These are phyloP conservation scores for Trifolium dubium DNA, from an alignment of 306 rosid species.

Conservation along the genomic window DNA sequence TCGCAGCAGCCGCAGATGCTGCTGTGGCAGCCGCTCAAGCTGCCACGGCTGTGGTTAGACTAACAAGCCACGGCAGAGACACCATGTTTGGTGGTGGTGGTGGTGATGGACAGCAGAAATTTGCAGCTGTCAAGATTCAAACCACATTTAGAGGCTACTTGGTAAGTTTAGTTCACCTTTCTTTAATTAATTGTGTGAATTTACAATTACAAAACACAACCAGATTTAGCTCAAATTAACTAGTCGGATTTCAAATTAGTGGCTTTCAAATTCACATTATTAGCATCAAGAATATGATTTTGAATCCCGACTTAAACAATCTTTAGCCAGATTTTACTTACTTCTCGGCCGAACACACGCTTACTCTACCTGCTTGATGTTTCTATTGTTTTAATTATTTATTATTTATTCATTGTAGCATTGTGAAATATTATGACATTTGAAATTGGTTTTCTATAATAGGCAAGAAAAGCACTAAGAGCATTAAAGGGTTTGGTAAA, in stretches of 20 bases:
- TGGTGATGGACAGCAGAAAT: constrained; percentile 66
- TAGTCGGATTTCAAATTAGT: constrained; percentile 10
- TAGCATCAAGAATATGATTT: not conserved
- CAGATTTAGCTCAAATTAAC: constrained; percentile 16
- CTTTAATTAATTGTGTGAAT: not conserved
- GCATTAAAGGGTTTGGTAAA: constrained; percentile 93
- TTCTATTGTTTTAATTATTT: too few species aligned
- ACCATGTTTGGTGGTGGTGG: constrained; percentile 71
- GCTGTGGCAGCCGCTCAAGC: constrained; percentile 95
- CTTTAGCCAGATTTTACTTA: too few species aligned
- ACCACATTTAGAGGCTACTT: constrained; percentile 73
- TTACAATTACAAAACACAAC: not conserved
- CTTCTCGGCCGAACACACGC: too few species aligned
- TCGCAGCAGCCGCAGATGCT: constrained; percentile 92
- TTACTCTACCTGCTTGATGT: too few species aligned
- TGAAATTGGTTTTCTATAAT: constrained; percentile 11
- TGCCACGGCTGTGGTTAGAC: constrained; percentile 83
- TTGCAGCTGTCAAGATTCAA: constrained; percentile 86
- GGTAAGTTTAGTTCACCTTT: constrained; percentile 47
- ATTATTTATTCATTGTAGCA: too few species aligned
- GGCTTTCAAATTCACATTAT: not conserved
- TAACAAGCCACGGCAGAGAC: constrained; percentile 81
- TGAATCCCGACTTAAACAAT: not conserved
- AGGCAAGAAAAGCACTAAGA: constrained; percentile 93
- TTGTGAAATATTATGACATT: too few species aligned